Evolutionary conservation across 176 grass and related monocot species (phyloP).

Genomic region (Eleusine coracana): DNA sequence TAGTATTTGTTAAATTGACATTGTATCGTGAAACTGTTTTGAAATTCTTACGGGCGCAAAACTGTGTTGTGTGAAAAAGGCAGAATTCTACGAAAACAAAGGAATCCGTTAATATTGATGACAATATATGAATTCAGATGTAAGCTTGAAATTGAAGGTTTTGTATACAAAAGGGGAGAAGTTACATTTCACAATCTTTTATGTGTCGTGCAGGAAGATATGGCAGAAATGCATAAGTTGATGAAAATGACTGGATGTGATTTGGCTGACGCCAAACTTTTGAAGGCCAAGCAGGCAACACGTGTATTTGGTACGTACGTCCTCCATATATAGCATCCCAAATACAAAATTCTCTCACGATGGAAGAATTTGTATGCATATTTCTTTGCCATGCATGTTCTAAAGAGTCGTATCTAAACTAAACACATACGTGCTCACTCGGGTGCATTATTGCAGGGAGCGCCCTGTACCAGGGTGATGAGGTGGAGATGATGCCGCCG

Average conservation of each 20-base stretch:
- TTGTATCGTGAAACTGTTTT: too few relatives aligned
- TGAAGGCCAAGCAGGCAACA: not conserved
- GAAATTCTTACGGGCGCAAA: too few relatives aligned
- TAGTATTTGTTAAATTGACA: too few relatives aligned
- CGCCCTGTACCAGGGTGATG: not conserved
- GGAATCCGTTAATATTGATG: too few relatives aligned
- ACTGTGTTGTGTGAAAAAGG: too few relatives aligned
- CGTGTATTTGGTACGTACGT: conserved; percentile 19
- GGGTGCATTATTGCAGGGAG: not conserved
- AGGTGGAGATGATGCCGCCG: not conserved
- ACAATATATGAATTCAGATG: too few relatives aligned
- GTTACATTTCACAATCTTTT: not conserved
- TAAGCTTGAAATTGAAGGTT: too few relatives aligned
- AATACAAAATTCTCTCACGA: not conserved
- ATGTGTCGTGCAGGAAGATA: not conserved
- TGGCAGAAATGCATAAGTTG: not conserved
- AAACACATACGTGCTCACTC: too few relatives aligned
- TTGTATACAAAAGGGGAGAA: too few relatives aligned
- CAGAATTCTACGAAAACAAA: too few relatives aligned
- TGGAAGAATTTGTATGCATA: not conserved
- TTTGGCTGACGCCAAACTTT: not conserved
- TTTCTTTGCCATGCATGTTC: not conserved
- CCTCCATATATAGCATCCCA: not conserved
- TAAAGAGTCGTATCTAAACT: not conserved
- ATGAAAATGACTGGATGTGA: not conserved